Percentiles rank a stretch among this genome's conserved stretches.
Conservation (phyloP, 371 early-diverging fungal genomes). For the Chytridium lagenaria region DNA sequence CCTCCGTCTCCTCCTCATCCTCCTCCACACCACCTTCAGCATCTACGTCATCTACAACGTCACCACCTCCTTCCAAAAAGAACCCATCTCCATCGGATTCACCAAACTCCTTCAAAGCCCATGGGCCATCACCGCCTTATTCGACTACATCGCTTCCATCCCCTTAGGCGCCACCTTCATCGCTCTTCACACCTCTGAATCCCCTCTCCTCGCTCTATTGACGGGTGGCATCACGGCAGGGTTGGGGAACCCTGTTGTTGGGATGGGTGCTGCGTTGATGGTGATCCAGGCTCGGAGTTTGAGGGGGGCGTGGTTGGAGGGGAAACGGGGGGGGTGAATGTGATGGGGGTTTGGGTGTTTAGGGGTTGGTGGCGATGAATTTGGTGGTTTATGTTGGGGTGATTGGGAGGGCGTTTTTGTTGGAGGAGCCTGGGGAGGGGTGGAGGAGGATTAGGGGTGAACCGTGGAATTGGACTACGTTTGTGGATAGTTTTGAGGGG, state of each 20-base stretch:
- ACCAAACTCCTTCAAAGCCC: background rate
- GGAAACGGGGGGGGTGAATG: background rate
- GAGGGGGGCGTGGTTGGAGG: slow-evolving; percentile 2
- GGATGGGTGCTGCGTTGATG: background rate
- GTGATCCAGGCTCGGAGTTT: background rate
- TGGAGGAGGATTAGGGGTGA: slow-evolving; percentile 2
- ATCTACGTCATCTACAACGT: background rate
- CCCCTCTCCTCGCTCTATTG: background rate
- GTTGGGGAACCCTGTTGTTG: slow-evolving; percentile 2
- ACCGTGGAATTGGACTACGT: slow-evolving; percentile 7
- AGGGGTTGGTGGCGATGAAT: background rate
- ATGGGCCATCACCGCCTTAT: slow-evolving; percentile 5
- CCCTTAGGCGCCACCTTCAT: background rate
- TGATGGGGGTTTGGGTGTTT: background rate
- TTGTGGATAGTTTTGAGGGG: slow-evolving; percentile 13
- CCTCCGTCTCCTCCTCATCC: background rate
- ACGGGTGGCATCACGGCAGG: background rate
- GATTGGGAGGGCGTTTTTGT: background rate
- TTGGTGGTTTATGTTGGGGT: background rate
- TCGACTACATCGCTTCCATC: slow-evolving; percentile 16
- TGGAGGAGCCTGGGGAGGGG: slow-evolving; percentile 6
- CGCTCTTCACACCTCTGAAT: no score
- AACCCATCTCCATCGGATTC: background rate
- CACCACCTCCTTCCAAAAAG: background rate
- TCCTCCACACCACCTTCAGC: background rate